Percentiles rank a stretch among this genome's conserved stretches.
Evolutionary conservation across 1,284 basidiomycete genomes (phyloP).

Genomic region (Apiotrichum veenhuisii): DNA sequence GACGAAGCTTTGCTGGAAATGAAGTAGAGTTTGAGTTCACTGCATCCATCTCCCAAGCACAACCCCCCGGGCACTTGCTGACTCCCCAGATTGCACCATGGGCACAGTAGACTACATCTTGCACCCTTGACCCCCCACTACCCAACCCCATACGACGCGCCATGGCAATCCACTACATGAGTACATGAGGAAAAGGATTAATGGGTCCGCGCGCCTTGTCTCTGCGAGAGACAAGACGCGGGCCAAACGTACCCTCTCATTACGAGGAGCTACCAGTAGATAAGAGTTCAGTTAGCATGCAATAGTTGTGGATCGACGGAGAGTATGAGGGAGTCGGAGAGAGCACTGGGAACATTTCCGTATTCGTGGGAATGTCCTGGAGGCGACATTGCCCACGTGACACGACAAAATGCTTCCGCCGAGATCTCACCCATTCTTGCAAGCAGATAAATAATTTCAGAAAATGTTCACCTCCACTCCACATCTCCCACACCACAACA

Average conservation of each 20-base stretch:
- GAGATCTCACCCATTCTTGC: no score
- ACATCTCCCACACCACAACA: neutral
- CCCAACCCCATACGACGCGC: neutral
- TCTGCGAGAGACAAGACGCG: no score
- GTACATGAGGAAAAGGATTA: conserved; percentile 2
- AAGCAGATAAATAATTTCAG: no score
- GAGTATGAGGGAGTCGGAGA: neutral
- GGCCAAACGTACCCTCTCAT: neutral
- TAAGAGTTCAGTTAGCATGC: neutral
- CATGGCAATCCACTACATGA: neutral
- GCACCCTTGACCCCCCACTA: neutral
- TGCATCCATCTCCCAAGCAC: no score
- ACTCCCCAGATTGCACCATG: conserved; percentile 32
- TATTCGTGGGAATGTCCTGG: neutral
- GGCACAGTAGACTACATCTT: conserved; percentile 12
- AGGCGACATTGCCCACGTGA: no score
- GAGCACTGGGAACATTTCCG: neutral
- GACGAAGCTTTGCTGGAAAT: no score
- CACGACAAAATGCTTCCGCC: no score
- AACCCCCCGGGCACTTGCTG: no score
- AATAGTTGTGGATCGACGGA: neutral
- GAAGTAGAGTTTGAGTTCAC: no score
- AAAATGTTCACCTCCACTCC: neutral
- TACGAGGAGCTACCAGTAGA: neutral
- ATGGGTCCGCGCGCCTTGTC: neutral